Conservation (phyloP, 2,329 filamentous ascomycete genomes). For the Venturia pyrina region DNA sequence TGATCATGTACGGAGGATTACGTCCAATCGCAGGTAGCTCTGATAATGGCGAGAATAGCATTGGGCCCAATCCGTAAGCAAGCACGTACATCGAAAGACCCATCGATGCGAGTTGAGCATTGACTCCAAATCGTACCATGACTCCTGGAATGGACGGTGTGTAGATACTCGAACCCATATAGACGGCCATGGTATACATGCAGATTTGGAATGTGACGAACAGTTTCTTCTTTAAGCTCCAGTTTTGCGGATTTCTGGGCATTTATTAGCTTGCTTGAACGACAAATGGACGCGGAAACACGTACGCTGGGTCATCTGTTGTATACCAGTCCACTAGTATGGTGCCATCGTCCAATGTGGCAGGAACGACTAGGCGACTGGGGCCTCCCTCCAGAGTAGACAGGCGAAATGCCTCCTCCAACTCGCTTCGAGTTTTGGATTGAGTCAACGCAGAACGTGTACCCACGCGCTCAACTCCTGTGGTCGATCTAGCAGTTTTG, state of each 20-base stretch:
- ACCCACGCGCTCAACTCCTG: slow-evolving; percentile 26
- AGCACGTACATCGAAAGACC: slow-evolving; percentile 55
- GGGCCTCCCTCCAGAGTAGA: slow-evolving; percentile 26
- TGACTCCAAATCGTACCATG: slow-evolving; percentile 43
- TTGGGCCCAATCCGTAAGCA: slow-evolving; percentile 51
- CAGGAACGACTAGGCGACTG: slow-evolving; percentile 25
- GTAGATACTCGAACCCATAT: slow-evolving; percentile 45
- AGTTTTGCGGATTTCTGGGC: slow-evolving; percentile 23
- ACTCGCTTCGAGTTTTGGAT: slow-evolving; percentile 28
- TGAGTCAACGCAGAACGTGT: slow-evolving; percentile 27
- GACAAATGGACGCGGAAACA: too few species aligned
- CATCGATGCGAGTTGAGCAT: slow-evolving; percentile 41
- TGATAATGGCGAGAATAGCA: slow-evolving; percentile 55
- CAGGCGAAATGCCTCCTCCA: slow-evolving; percentile 29
- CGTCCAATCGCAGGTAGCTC: slow-evolving; percentile 59
- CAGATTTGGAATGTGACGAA: slow-evolving; percentile 30
- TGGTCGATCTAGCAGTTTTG: slow-evolving; percentile 11
- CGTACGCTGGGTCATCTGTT: slow-evolving; percentile 23
- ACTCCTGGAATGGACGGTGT: slow-evolving; percentile 35
- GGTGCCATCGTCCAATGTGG: slow-evolving; percentile 26
- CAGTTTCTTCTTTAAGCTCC: slow-evolving; percentile 20
- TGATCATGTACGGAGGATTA: slow-evolving; percentile 57
- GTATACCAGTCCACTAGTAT: slow-evolving; percentile 36
- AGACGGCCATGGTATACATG: slow-evolving; percentile 51
- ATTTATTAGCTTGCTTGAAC: background rate